These are phyloP conservation scores for Pouteria campechiana DNA, from an alignment of 179 eudicot genomes.

Conservation along the genomic window DNA sequence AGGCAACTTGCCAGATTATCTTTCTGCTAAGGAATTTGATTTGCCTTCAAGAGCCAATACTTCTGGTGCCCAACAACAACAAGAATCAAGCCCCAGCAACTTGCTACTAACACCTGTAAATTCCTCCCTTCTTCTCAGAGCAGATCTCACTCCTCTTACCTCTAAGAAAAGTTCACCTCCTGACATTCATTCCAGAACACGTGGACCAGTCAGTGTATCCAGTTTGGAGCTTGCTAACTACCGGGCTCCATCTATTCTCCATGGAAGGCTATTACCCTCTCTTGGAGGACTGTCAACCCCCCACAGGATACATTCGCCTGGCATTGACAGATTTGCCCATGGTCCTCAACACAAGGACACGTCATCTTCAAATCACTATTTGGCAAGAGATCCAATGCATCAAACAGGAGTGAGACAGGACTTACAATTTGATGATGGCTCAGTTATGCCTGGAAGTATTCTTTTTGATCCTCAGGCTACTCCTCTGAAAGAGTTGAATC, in stretches of 20 bases:
- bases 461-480: conserved; percentile 15
- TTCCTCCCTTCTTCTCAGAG: conserved; percentile 27
- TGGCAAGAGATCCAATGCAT: conserved; percentile 21
- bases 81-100: conserved; percentile 19
- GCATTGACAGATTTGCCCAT: too few species aligned
- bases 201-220: conserved; percentile 12
- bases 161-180: conserved; percentile 15
- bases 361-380: too few species aligned
- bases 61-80: conserved; percentile 16
- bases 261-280: conserved; percentile 8
- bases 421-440: conserved; percentile 27
- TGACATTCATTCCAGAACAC: conserved; percentile 16
- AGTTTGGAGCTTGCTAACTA: conserved; percentile 13
- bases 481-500: conserved; percentile 30
- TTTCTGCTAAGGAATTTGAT: conserved; percentile 10
- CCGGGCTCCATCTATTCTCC: conserved; percentile 24
- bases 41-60: conserved; percentile 19
- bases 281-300: too few species aligned
- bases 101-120: conserved; percentile 22
- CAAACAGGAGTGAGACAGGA: conserved; percentile 20
- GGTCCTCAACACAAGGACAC: too few species aligned
- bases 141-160: conserved; percentile 12
- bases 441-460: conserved; percentile 15
- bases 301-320: too few species aligned
- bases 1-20: conserved; percentile 43